Conservation (phyloP, 257 asterid genomes). For the Solanum sitiens region DNA sequence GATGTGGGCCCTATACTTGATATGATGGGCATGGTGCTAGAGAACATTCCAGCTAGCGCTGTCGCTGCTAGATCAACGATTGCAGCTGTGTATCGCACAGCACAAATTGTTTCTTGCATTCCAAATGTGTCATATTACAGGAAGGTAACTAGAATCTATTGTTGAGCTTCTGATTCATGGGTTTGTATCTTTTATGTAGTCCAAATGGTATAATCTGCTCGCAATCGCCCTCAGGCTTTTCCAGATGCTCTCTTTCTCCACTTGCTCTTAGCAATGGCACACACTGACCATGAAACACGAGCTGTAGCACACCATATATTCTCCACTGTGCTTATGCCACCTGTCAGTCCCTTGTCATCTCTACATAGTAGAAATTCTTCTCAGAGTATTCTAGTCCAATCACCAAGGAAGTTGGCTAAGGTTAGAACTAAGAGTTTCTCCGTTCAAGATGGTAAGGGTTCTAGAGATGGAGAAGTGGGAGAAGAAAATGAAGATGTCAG, state of each 20-base stretch:
- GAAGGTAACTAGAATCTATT: constrained; percentile 13
- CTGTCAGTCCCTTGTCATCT: constrained; percentile 16
- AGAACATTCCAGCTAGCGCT: constrained; percentile 21
- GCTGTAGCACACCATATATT: constrained; percentile 35
- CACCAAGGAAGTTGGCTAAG: constrained; percentile 9
- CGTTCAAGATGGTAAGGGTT: constrained; percentile 8
- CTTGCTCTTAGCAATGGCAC: constrained; percentile 44
- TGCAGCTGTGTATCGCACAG: constrained; percentile 30
- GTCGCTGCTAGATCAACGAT: constrained; percentile 28
- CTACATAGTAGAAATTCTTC: constrained; percentile 12
- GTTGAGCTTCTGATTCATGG: not conserved
- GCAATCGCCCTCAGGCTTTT: constrained; percentile 23
- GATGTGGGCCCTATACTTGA: constrained; percentile 43
- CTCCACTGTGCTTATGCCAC: constrained; percentile 40
- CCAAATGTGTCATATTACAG: constrained; percentile 31
- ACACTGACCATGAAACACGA: constrained; percentile 34
- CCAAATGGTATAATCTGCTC: not conserved
- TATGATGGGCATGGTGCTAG: constrained; percentile 41
- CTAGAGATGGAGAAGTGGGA: constrained; percentile 7
- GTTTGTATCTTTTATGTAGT: not conserved
- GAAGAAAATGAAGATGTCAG: constrained; percentile 11
- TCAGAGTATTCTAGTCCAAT: constrained; percentile 8
- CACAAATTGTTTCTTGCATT: constrained; percentile 28
- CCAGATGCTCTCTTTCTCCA: constrained; percentile 44
- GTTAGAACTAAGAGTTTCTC: constrained; percentile 21